Base-by-base conservation (phyloP, 805 yeast species). In the Blastobotrys parvus region DNA sequence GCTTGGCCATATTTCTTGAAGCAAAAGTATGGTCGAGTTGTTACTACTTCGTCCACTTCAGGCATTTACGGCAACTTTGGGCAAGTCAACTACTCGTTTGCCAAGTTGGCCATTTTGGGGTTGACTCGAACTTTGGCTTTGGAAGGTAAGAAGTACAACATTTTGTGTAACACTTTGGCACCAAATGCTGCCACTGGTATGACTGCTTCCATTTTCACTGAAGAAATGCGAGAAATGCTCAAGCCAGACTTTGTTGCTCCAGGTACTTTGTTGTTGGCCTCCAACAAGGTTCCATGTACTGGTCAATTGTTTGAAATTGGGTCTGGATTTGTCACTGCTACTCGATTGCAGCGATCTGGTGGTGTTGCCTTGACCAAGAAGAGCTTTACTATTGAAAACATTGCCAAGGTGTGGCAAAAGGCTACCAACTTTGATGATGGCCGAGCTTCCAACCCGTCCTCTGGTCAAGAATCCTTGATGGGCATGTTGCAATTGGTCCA, bases 61-160 rank as follows among this genome's bases (percentile, higher is more conserved):
- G 98, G 97, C 52, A 88, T 90, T 54, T 90, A 90, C 64, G 98
- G 98, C 51, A 87, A 83, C 70, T 90, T 90, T 68, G 98, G 98
- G 41, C 98, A 90, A 68, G 86, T 96, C 33, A 90, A 90, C 69
- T 90, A 90, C 64, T 80, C 95, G 17, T 79, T 97, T 25, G 97
- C 97, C 37, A 90, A 90, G 69, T 78, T 84, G 41, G 97, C 87
- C 19, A 78, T 90, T 50, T 66, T 88, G 39, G 95, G 95, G 15
- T 74, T 90, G 54, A 75, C 95, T 33, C 79, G 76, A 64, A 82
- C 97, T 35, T 64, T 87, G 50, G 96, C 97, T 22, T 72, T 85
- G 51, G 98, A 90, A 69, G 98, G 98, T 57, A 78, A 78, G 47
- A 86, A 77, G 63, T 61, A 70, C 57, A 78, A 81, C 59, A 87